Conservation (phyloP, 345 rosid species). For the Salix dunnii region DNA sequence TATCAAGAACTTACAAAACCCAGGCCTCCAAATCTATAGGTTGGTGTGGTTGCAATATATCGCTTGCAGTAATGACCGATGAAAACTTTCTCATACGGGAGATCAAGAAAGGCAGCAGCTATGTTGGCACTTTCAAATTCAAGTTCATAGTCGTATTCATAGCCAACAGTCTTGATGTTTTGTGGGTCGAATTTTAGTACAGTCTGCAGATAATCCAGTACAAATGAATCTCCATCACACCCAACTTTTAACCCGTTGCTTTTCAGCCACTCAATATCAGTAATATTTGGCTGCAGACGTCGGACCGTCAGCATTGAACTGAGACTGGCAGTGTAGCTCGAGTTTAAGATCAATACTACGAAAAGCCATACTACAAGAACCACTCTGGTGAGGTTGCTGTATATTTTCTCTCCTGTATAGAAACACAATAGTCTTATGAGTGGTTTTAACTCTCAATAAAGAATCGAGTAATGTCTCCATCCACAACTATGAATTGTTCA, state of each 20-base stretch:
- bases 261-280: constrained; percentile 37
- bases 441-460: too few relatives aligned
- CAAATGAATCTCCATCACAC: constrained; percentile 49
- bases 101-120: constrained; percentile 49
- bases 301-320: constrained; percentile 53
- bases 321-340: constrained; percentile 62
- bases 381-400: constrained; percentile 36
- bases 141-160: constrained; percentile 10
- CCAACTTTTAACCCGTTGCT: constrained; percentile 35
- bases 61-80: constrained; percentile 33
- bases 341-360: constrained; percentile 47
- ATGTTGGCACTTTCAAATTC: constrained; percentile 26
- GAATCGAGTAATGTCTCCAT: too few relatives aligned
- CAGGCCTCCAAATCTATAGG: constrained; percentile 51
- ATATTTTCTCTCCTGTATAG: constrained; percentile 42
- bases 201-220: constrained; percentile 29
- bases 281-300: constrained; percentile 30
- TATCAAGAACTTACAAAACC: constrained; percentile 42
- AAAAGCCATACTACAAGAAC: constrained; percentile 58
- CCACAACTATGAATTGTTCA: too few relatives aligned
- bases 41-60: constrained; percentile 22
- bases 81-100: constrained; percentile 49
- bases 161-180: constrained; percentile 17
- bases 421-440: neutral
- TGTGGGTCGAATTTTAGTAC: constrained; percentile 28